Evolutionary conservation across 2,329 filamentous ascomycete species (phyloP), one percentile per base, ranked within the genome.

Genomic region (Calonectria honghensis): DNA sequence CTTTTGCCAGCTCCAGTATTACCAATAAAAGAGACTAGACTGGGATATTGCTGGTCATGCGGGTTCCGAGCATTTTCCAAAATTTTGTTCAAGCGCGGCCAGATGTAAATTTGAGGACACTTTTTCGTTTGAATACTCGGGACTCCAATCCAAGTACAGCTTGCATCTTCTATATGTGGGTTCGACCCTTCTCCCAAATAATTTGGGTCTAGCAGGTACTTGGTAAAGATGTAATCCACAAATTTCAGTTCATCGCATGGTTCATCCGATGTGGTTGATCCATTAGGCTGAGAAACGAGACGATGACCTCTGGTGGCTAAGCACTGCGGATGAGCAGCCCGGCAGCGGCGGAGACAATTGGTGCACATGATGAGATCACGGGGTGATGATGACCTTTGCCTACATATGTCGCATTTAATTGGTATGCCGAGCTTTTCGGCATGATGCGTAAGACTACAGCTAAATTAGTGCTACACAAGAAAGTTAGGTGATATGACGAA

Each of bases 1-100:
- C 75, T 77, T 11, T 77, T 77, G 0, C 74, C 75, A 0, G 75
- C 76, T 1, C 75, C 75, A 0, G 75, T 77, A 11, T 75, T 74
- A 4, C 75, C 75, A 16, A 76, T 70, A 18, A 77, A 77, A 1
- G 75, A 77, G 9, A 77, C 66, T 27, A 77, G 13, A 2, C 73
- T 77, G 1, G 75, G 75, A n/a, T 70, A 76, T 3, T 73, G 74
- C 18, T 39, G 29, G 27, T 27, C 27, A 32, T 54, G 51, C 1
- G 51, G 51, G 27, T 24, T 54, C 51, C 6, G 51, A 54, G 51
- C 29, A 18, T 54, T 24, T 16, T 54, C 32, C 27, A 54, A 9
- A 9, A 54, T 54, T 2, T 31, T 6, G n/a, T 54, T 27, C 27
- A 54, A 32, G 7, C 51, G 51, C 7, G 51, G 51, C 51, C 51